Base-by-base conservation (phyloP, 495 filamentous ascomycete genomes). In the Cenococcum geophilum region DNA sequence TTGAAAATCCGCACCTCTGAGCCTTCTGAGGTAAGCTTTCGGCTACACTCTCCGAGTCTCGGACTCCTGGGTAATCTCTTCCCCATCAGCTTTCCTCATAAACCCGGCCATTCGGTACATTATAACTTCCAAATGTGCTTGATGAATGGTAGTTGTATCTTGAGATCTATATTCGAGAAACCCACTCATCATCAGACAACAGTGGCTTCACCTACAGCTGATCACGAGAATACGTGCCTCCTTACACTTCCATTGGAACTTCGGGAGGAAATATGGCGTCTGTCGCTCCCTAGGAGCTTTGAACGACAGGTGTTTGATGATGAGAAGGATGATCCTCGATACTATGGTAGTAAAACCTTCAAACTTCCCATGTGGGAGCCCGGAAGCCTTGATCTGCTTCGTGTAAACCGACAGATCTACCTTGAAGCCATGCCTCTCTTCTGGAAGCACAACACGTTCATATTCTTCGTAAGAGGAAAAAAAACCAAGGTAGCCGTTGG, bases 211-310 rank as follows among this genome's bases (percentile, higher is more conserved):
- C 21, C n/a, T 48, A 18, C 18, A n/a, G 25, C 51, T 54, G n/a
- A 20, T 54, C 3, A 32, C 27, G 27, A 32, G 27, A 32, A 32
- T 32, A 32, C 27, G 45, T 52, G 18, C 23, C 49, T 16, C 49
- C 49, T 52, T 16, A 8, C 21, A 9, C 23, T 52, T 25, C 49
- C 49, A 8, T 27, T 32, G 5, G 49, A 52, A 20, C 49, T 52
- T 8, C 49, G 49, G 25, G 49, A 52, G 25, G 49, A 52, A 32
- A 52, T 52, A 5, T 52, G 49, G 49, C 14, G 25, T 32, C 20
- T 52, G 14, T 25, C 18, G 5, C 49, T 52, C n/a, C 49, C 49
- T 23, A 23, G 23, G 8, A 25, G 20, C 20, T 25, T 52, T 27
- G 21, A 16, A 16, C 20, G 49, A 9, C 18, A 52, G 8, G 18